These are phyloP conservation scores for Hypoxylon sp. DNA, from an alignment of 2,329 filamentous ascomycete species.

Conservation along the genomic window DNA sequence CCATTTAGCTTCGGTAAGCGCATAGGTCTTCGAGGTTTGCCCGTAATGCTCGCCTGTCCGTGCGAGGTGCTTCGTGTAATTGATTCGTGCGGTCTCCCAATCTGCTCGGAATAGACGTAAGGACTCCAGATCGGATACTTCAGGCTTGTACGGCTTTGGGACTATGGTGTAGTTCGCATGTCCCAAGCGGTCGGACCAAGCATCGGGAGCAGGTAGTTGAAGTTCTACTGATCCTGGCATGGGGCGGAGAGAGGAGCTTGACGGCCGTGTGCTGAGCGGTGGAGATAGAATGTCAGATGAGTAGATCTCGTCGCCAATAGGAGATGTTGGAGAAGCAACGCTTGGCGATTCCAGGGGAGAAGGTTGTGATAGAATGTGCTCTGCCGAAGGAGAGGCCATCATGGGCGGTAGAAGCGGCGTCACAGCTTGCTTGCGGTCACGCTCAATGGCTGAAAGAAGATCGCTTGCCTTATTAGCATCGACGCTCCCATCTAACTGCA, in stretches of 20 bases:
- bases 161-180: constrained; percentile 94
- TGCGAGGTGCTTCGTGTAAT: constrained; percentile 90
- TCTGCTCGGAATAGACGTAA: constrained; percentile 78
- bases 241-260: constrained; percentile 79
- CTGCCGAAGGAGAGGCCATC: constrained; percentile 71
- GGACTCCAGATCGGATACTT: constrained; percentile 70
- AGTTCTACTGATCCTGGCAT: constrained; percentile 59
- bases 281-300: constrained; percentile 71
- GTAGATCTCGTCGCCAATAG: constrained; percentile 59
- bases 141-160: constrained; percentile 83
- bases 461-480: constrained; percentile 69
- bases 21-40: constrained; percentile 88
- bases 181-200: constrained; percentile 87
- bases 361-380: constrained; percentile 68
- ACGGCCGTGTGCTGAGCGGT: constrained; percentile 82
- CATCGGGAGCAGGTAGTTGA: constrained; percentile 75
- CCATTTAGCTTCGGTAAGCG: constrained; percentile 91
- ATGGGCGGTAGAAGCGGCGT: constrained; percentile 90
- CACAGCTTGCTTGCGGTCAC: constrained; percentile 74
- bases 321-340: constrained; percentile 78
- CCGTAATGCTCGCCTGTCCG: constrained; percentile 93
- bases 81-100: constrained; percentile 86
- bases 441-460: constrained; percentile 67
- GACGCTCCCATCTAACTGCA: constrained; percentile 60
- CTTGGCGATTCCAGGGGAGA: constrained; percentile 91